Evolutionary conservation across 495 filamentous ascomycete species (phyloP), one percentile per base, ranked within the genome.

Genomic region (Penicillium cinerascens): DNA sequence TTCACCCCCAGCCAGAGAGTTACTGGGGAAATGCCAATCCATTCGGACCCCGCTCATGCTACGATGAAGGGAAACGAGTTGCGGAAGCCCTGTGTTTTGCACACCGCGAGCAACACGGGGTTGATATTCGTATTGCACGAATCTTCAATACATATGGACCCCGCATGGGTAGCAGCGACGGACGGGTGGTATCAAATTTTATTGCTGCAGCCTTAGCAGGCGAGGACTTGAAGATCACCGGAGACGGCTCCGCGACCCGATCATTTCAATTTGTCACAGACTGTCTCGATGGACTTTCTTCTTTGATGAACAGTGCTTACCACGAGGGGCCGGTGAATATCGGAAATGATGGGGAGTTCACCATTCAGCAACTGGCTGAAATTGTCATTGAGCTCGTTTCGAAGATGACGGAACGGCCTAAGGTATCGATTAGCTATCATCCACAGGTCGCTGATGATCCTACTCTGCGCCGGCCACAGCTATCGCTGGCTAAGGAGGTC

Each of bases 61-160:
- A 61, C 41, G 59, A 61, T 41, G 59, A 61, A 47, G 59, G 59
- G 0, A 61, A 61, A 35, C 47, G 59, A 11, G 54, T 51, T 0
- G 54, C 54, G 8, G 59, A 61, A 47, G 47, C 59, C 8, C 54
- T 61, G n/a, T 54, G 50, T 35, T 61, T 54, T 16, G 59, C 59
- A 18, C 58, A 58, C 41, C 45, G 40, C 5, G 50, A 55, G 21
- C 38, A 56, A 27, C 46, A 43, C 20, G 22, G 26, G 6, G 25
- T 55, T 2, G 42, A 61, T 13, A 46, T 61, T 18, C 43, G 54
- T 3, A 61, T 61, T 18, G 51, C 54, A 15, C 59, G 59, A 4
- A 61, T 61, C 10, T 61, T 61, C 54, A 61, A 61, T 26, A 58
- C 59, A 9, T 58, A 61, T 11, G 59, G 59, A 2, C 59, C 59